Evolutionary conservation across 495 filamentous ascomycete species (phyloP), one percentile per base, ranked within the genome.

Genomic region (Aspergillus ostianus): DNA sequence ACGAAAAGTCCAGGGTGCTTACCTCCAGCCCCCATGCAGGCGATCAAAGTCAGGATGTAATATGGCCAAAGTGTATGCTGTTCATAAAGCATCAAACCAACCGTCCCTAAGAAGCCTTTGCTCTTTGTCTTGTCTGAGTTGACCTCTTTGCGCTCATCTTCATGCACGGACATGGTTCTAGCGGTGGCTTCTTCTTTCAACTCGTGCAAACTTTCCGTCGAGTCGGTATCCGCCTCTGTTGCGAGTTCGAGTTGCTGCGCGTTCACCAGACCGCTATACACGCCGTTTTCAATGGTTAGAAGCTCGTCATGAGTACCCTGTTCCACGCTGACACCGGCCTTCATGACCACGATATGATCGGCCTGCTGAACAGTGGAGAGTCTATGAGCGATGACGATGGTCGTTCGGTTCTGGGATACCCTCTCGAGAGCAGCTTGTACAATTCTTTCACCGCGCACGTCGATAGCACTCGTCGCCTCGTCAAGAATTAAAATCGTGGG

Each of bases 401-500:
- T 78, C 1, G 77, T 80, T 60, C 71, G 58, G 47, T 67, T 56
- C 64, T 62, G 67, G 48, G 66, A 80, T 15, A 73, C 75, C 53
- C 60, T 65, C 52, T 73, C 76, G 19, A 73, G 77, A 26, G 66
- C 78, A 26, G 77, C 74, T 52, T 82, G 81, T 2, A 87, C 75
- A 3, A 77, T 62, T 32, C 63, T 70, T 55, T 85, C 82, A 6
- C 66, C 71, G 2, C 57, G 67, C 6, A 80, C 64, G 69, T 86
- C 83, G 17, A 86, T 70, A 0, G 83, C 75, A 55, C 72, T 77
- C 0, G 80, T 82, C 0, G 73, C 73, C 64, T 84, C 82, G 50
- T 83, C 81, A 8, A 83, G 66, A 4, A 97, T 77, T 6, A 97
- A 78, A 66, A 97, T 88, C 66, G 87, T 88, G 4, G 92, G 92